Conservation (phyloP, 2,329 filamentous ascomycete species). For the Colletotrichum australisinense region DNA sequence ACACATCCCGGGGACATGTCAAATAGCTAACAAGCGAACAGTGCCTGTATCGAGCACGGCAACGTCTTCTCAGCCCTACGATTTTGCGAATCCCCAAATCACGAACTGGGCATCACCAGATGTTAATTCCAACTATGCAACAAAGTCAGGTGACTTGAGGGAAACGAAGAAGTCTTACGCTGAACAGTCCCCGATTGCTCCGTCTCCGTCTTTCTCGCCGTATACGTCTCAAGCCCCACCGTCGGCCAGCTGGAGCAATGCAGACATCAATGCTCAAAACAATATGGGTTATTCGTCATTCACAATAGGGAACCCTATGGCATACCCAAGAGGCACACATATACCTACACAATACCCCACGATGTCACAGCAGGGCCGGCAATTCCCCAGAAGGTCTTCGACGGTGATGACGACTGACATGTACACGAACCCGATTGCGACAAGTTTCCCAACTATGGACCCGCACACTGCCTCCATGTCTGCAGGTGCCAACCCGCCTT, state of each 20-base stretch:
- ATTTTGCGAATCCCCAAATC: conserved; percentile 50
- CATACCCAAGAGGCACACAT: conserved; percentile 42
- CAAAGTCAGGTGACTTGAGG: conserved; percentile 56
- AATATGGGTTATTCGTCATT: conserved; percentile 59
- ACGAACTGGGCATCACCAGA: conserved; percentile 60
- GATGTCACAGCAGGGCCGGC: conserved; percentile 49
- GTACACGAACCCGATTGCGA: conserved; percentile 54
- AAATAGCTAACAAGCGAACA: conserved; percentile 40
- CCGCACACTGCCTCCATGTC: conserved; percentile 50
- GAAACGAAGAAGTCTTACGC: conserved; percentile 62
- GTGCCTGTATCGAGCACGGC: conserved; percentile 50
- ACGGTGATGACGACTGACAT: conserved; percentile 52
- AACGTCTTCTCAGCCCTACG: conserved; percentile 44
- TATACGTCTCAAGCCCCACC: conserved; percentile 56
- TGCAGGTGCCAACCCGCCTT: conserved; percentile 49
- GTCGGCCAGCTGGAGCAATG: conserved; percentile 55
- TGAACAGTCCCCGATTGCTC: conserved; percentile 61
- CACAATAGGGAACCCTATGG: conserved; percentile 52
- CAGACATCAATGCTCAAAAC: conserved; percentile 53
- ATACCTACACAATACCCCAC: conserved; percentile 52
- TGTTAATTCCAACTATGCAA: conserved; percentile 48
- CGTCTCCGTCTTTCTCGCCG: conserved; percentile 61
- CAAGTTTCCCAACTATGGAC: conserved; percentile 50
- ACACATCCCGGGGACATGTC: not conserved
- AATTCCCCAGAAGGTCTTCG: conserved; percentile 57